phyloP scores from a whole-genome alignment of 352 stramenopile genomes.

The Phytophthora aleatoria region DNA sequence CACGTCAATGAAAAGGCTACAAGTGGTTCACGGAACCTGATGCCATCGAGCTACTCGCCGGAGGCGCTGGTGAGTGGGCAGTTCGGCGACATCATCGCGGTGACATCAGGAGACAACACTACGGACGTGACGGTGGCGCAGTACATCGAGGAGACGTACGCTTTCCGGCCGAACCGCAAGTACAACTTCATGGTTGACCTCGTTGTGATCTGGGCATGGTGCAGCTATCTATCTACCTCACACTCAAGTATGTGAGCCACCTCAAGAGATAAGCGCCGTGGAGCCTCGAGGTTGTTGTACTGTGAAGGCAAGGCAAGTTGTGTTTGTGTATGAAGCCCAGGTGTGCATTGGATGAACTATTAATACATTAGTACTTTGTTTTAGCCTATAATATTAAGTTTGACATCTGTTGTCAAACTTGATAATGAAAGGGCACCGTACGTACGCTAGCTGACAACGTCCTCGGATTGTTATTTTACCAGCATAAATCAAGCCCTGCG shows the following conservation, averaged over 20 bases:
- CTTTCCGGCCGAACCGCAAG: slow-evolving; percentile 53
- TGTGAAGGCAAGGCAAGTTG: too few relatives aligned
- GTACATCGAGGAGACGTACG: slow-evolving; percentile 50
- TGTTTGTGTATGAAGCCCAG: too few relatives aligned
- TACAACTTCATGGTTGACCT: slow-evolving; percentile 48
- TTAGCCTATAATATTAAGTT: too few relatives aligned
- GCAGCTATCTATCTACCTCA: slow-evolving; percentile 64
- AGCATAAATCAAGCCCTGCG: too few relatives aligned
- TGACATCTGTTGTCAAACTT: too few relatives aligned
- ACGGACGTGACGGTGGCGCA: slow-evolving; percentile 32
- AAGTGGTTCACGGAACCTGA: slow-evolving; percentile 70
- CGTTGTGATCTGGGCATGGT: slow-evolving; percentile 54
- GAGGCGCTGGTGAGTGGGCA: slow-evolving; percentile 37
- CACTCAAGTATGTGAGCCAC: slow-evolving; percentile 73
- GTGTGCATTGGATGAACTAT: too few relatives aligned
- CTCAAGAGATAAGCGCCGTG: slow-evolving; percentile 56
- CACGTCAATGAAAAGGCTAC: slow-evolving; percentile 60
- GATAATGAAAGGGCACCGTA: too few relatives aligned
- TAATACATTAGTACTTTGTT: too few relatives aligned
- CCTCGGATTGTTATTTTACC: too few relatives aligned
- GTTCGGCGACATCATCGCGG: slow-evolving; percentile 30
- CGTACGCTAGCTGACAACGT: slow-evolving; percentile 6
- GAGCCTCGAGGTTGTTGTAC: slow-evolving; percentile 4
- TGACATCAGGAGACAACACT: slow-evolving; percentile 9
- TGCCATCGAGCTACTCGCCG: slow-evolving; percentile 59